These are phyloP conservation scores for Tagetes patula DNA, from an alignment of 129 eudicot genomes.

Conservation along the genomic window DNA sequence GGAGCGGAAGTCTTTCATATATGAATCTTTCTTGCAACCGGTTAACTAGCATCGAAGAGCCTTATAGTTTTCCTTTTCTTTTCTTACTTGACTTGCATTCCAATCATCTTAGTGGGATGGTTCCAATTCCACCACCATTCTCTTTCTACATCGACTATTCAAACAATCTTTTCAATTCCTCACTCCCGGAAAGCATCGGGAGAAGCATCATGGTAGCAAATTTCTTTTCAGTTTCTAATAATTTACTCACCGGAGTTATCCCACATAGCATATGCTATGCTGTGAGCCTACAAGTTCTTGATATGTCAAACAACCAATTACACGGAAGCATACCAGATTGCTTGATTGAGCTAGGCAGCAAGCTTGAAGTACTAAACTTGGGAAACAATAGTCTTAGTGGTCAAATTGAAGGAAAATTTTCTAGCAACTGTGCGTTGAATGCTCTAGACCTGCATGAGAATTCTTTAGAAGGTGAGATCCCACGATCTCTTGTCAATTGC, in stretches of 20 bases:
- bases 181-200: conserved; percentile 31
- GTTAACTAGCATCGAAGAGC: conserved; percentile 35
- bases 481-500: conserved; percentile 35
- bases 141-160: conserved; percentile 43
- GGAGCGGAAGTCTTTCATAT: conserved; percentile 1
- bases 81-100: conserved; percentile 45
- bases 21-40: conserved; percentile 57
- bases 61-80: conserved; percentile 16
- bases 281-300: conserved; percentile 29
- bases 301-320: conserved; percentile 40
- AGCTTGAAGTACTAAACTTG: conserved; percentile 37
- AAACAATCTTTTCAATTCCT: conserved; percentile 40
- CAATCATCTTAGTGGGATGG: conserved; percentile 45
- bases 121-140: conserved; percentile 37
- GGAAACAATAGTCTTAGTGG: conserved; percentile 41
- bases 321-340: conserved; percentile 44
- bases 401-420: conserved; percentile 29
- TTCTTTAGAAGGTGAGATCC: conserved; percentile 35
- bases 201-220: background rate
- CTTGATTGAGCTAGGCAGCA: conserved; percentile 6
- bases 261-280: conserved; percentile 48
- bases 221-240: conserved; percentile 45
- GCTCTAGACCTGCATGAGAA: conserved; percentile 46
- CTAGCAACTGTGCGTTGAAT: conserved; percentile 27
- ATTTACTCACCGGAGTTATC: conserved; percentile 38